Evolutionary conservation across 208 protist species (phyloP), one percentile per base, ranked within the genome.

Genomic region (Angomonas ambiguus): DNA sequence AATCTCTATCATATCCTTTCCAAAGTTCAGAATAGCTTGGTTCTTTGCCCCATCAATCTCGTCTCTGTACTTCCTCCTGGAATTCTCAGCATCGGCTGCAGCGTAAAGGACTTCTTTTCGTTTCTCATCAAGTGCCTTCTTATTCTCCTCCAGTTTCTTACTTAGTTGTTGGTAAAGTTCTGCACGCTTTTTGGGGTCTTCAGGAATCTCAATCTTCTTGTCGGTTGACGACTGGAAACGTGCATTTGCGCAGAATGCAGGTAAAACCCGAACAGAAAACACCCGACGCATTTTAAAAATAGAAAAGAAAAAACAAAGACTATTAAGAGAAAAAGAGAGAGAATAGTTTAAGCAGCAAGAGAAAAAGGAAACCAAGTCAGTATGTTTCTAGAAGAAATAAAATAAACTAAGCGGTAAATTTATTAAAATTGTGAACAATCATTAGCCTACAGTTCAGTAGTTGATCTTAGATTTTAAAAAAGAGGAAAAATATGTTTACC

Each of bases 41-140:
- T 33, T 16, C 45, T 83, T 72, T 0, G 78, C 82, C 3, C 56
- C 72, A 20, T 77, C 62, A 4, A 77, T 65, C 13, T 76, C 64
- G 16, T 73, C 60, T 0, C 35, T 31, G 8, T 57, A 65, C 22
- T 74, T 65, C 38, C 80, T 87, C 0, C 87, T 72, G n/a, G 71
- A 41, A 25, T 93, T 93, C 8, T 91, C 65, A 22, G 75, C 80
- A 0, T 72, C 73, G 20, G 87, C 87, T 3, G 83, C 80, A 8
- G 55, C 69, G 62, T 89, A 90, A 16, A 87, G 61, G 22, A 65
- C 65, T 25, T 88, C 69, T 31, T 83, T 82, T 10, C 57, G 77
- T 27, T 77, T 51, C 51, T 77, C 33, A 48, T 79, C 74, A 34
- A 86, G 67, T 13, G 51, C 34, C 2, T 63, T 62, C 11, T 76